Base-by-base conservation (phyloP, 495 filamentous ascomycete genomes). In the Bryoglossum gracile region DNA sequence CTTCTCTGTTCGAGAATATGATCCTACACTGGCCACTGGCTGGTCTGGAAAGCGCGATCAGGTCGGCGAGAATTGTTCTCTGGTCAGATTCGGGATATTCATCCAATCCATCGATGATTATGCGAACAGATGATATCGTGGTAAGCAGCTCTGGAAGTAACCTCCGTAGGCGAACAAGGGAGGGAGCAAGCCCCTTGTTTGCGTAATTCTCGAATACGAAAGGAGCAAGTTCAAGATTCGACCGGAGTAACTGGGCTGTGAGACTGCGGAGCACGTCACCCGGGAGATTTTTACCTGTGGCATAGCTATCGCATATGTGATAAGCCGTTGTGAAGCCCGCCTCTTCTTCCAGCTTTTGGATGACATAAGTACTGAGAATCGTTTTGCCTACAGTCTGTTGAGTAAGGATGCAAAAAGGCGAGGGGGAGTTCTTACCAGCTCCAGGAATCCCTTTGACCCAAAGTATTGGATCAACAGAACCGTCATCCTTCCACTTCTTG, bases 381-480 rank as follows among this genome's bases (percentile, higher is more conserved):
- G 51, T 61, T 35, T 58, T 57, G 14, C 58, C 58, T 59, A 19
- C n/a, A 3, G 13, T 2, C 8, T 21, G 13, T 4, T 40, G 4
- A 40, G 37, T 13, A n/a, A n/a, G 26, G 26, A 30, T 6, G 26
- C 13, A 6, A 13, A 30, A 6, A 30, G 26, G 26, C 26, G 26
- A 39, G 36, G 33, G 16, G 35, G 34, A 25, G 30, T 42, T 44
- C 36, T 43, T 44, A 37, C 55, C 55, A 36, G 55, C 45, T 36
- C 55, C 55, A 22, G 51, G 55, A n/a, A 44, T 58, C 5, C 55
- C 55, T 14, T 51, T 39, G 10, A 58, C 21, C 55, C 55, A 58
- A n/a, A 54, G 18, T 10, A 50, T 37, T 8, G 50, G 40, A 9
- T 50, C 9, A 16, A 36, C 43, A 21, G 28, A 24, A 16, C 19